These are phyloP conservation scores for Russula brevipes DNA, from an alignment of 768 basidiomycete species.

Conservation along the genomic window DNA sequence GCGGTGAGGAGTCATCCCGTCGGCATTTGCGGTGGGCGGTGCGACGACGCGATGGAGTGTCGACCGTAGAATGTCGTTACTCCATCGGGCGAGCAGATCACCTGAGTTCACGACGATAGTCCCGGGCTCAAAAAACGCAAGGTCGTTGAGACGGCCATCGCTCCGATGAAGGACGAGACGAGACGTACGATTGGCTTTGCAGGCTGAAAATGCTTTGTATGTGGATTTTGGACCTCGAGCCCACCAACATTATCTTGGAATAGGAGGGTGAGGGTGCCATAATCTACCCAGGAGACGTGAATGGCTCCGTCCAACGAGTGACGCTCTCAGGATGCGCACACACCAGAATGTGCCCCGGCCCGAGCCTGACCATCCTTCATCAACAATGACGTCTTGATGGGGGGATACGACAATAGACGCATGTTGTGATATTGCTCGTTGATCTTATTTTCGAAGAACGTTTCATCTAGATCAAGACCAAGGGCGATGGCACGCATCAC, in stretches of 20 bases:
- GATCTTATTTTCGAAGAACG: constrained; percentile 71
- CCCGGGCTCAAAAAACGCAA: constrained; percentile 47
- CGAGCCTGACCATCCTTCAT: constrained; percentile 64
- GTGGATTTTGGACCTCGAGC: constrained; percentile 75
- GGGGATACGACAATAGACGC: constrained; percentile 74
- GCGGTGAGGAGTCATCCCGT: constrained; percentile 56
- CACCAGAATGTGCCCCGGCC: constrained; percentile 78
- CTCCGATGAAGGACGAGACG: constrained; percentile 27
- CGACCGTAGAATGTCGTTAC: constrained; percentile 71
- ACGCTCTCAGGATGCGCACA: constrained; percentile 8
- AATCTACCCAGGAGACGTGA: constrained; percentile 42
- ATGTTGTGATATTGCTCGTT: constrained; percentile 77
- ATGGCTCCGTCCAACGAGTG: background rate
- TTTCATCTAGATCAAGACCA: constrained; percentile 66
- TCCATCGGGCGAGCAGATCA: constrained; percentile 78
- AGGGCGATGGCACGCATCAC: constrained; percentile 86
- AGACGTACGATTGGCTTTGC: constrained; percentile 68
- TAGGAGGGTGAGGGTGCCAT: constrained; percentile 74
- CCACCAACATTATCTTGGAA: constrained; percentile 86
- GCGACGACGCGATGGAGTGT: constrained; percentile 82
- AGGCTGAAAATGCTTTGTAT: constrained; percentile 63
- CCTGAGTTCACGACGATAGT: constrained; percentile 82
- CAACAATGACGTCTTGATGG: constrained; percentile 57
- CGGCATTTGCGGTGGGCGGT: constrained; percentile 50
- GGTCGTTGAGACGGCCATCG: background rate